A percentile compares a stretch with the other conserved stretches of the same genome.
Conservation (phyloP, 2,329 filamentous ascomycete genomes). For the Passalora sequoiae region DNA sequence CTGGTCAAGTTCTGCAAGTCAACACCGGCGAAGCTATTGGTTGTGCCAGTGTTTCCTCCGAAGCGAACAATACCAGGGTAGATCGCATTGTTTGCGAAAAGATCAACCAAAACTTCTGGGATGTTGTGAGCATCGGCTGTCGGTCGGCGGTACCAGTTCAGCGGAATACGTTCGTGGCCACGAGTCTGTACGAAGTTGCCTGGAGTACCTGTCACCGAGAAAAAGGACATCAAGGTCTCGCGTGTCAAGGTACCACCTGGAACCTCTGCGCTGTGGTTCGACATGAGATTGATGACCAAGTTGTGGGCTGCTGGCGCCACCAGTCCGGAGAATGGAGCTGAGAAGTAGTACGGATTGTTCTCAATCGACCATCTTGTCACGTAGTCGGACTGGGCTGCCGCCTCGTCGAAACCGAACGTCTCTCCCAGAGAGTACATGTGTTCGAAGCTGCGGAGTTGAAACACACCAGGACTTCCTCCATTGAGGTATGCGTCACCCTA, state of each 20-base stretch:
- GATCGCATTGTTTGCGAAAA: constrained; percentile 5
- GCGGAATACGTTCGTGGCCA: constrained; percentile 28
- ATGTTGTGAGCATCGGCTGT: constrained; percentile 9
- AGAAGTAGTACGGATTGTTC: constrained; percentile 32
- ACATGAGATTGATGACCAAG: constrained; percentile 26
- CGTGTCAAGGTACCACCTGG: constrained; percentile 21
- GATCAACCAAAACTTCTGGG: constrained; percentile 15
- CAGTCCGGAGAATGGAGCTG: constrained; percentile 24
- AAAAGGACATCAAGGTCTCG: constrained; percentile 21
- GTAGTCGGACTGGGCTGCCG: constrained; percentile 6
- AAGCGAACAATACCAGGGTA: constrained; percentile 30
- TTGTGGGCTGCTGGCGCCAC: constrained; percentile 25
- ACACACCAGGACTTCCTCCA: constrained; percentile 17
- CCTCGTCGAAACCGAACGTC: constrained; percentile 16
- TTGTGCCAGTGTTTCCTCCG: constrained; percentile 36
- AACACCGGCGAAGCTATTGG: constrained; percentile 34
- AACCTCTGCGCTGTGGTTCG: constrained; percentile 23
- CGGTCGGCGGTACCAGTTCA: constrained; percentile 27
- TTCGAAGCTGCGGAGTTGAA: constrained; percentile 11
- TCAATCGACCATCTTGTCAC: constrained; percentile 21
- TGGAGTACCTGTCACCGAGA: constrained; percentile 21
- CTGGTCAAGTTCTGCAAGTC: constrained; percentile 35
- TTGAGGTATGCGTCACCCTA: constrained; percentile 21
- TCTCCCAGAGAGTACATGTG: constrained; percentile 1
- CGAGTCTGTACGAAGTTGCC: constrained; percentile 19